A percentile compares a stretch with the other conserved stretches of the same genome.
phyloP scores from a whole-genome alignment of 371 early-diverging fungal genomes.

The Lichtheimia ornata region DNA sequence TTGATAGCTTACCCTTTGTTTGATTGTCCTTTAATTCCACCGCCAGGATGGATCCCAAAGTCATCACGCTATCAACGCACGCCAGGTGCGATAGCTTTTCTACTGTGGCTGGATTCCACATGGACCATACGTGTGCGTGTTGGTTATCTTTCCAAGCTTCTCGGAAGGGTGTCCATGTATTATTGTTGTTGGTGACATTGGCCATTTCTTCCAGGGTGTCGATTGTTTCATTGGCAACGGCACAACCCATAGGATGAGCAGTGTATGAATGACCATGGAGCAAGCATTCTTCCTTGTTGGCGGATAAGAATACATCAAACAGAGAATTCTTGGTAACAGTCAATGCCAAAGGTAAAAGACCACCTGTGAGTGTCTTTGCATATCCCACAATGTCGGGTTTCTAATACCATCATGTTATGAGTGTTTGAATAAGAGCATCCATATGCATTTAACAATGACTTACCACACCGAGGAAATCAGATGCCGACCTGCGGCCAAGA shows the following conservation, averaged over 20 bases:
- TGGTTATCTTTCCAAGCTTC: slow-evolving; percentile 40
- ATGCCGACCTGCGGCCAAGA: slow-evolving; percentile 65
- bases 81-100: slow-evolving; percentile 54
- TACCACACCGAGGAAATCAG: slow-evolving; percentile 70
- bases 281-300: slow-evolving; percentile 69
- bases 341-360: slow-evolving; percentile 71
- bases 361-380: slow-evolving; percentile 84
- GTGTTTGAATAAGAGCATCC: slow-evolving; percentile 2
- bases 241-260: slow-evolving; percentile 84
- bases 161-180: slow-evolving; percentile 32
- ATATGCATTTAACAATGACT: slow-evolving; percentile 25
- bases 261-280: slow-evolving; percentile 87
- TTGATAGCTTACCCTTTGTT: slow-evolving; percentile 27
- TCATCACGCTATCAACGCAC: slow-evolving; percentile 71
- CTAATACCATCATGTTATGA: slow-evolving; percentile 22
- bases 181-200: slow-evolving; percentile 10
- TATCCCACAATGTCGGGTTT: slow-evolving; percentile 80
- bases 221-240: slow-evolving; percentile 68
- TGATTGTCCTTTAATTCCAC: slow-evolving; percentile 64
- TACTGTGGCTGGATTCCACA: slow-evolving; percentile 57
- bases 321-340: slow-evolving; percentile 71
- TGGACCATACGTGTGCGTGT: slow-evolving; percentile 45
- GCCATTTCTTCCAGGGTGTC: slow-evolving; percentile 54
- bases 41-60: slow-evolving; percentile 74
- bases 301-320: slow-evolving; percentile 67